Base-by-base conservation (phyloP, 2,329 filamentous ascomycete species). In the Dendryphion nanum region DNA sequence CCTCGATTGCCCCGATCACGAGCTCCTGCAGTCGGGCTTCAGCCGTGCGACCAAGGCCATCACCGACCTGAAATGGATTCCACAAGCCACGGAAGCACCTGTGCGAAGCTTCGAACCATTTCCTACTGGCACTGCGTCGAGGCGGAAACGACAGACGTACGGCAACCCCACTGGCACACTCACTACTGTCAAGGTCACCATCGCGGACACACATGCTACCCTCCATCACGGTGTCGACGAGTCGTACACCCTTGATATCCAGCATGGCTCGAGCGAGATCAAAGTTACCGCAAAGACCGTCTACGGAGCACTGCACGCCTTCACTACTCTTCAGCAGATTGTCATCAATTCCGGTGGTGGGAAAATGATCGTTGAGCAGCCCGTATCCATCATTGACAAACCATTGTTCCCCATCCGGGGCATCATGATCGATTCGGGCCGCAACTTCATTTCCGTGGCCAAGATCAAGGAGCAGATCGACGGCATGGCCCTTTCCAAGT, bases 281-380 rank as follows among this genome's bases (percentile, higher is more conserved):
- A 51, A 67, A 6, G 71, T 79, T 46, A 68, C 63, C 2, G 69
- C 76, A 18, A 58, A 72, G 53, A 78, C 76, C 0, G 65, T 73
- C 31, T 79, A 75, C 66, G 76, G 76, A 24, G 75, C 72, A 14
- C 66, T 79, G 8, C 75, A 78, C 50, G 76, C 75, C 7, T 73
- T 79, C 47, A 78, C 73, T 15, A 79, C 76, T n/a, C 61, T 79
- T 36, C 75, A 79, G 58, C 76, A 79, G 50, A 61, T 79, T 30
- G 57, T 78, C 48, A 77, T 78, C 50, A 69, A 65, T 2, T 66
- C 75, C 34, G 69, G 68, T 20, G 47, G 56, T 3, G 64, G 68
- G 18, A 65, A 67, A 13, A 50, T 77, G 42, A 62, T 76, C 12
- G 61, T 79, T 29, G 76, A 79, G 53, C 70, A 78, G 50, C 73